Evolutionary conservation across 164 flowering plant species (phyloP), one percentile per base, ranked within the genome.

Genomic region (Umbilicus rupestris): DNA sequence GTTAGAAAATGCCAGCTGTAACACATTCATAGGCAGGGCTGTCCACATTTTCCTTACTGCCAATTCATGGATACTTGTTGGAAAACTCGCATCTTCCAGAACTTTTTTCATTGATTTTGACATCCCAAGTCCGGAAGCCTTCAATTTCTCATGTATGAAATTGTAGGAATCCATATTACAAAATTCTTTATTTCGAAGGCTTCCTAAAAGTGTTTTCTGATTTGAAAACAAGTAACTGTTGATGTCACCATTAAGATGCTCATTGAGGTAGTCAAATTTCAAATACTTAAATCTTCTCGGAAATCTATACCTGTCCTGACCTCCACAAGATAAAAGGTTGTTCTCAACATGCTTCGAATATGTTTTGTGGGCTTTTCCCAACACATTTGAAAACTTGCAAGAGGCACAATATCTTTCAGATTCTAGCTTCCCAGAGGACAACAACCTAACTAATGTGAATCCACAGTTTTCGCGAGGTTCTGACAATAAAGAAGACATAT

Each of bases 381-480:
- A 65, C 28, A 66, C 73, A 45, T 70, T 62, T 5, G 31, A 35
- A 30, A 52, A 42, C 45, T 81, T 77, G 81, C 85, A 80, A 2
- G 85, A 82, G n/a, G 96, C 84, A 68, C 17, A 16, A 41, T 85
- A 90, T 45, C 73, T 78, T 65, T 86, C 88, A 19, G 72, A 75
- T 76, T 90, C 92, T 65, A 93, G 84, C 72, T 78, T 88, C 70
- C 97, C 97, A 1, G 88, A 84, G 22, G 90, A 83, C 73, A 77
- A 71, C 63, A 90, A 55, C 76, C 88, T 79, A 39, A 93, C 74
- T 45, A 93, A 64, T 20, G 80, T 73, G 70, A 93, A 93, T 29
- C 97, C 89, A 24, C 84, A 87, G 70, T 64, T 66, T 63, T 72
- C 75, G 45, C 73, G 78, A 14, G 67, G 33, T n/a, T 74, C 72